Conservation (phyloP, 2,329 filamentous ascomycete species). For the Arthrobotrys sphaeroides region DNA sequence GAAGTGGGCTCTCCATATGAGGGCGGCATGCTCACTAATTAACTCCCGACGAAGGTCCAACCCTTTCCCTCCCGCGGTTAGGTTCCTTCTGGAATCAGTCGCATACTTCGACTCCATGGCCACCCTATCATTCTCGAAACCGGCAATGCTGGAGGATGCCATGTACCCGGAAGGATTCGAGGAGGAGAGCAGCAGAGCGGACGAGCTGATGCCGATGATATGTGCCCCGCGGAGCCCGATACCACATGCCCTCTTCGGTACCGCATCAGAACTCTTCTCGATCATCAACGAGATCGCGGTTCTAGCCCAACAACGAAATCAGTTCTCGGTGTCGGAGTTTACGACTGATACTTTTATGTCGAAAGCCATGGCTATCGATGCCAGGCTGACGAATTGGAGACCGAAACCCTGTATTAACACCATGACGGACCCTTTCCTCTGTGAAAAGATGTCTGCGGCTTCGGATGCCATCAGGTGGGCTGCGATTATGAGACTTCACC, state of each 20-base stretch:
- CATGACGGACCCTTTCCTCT: conserved; percentile 37
- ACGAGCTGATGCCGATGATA: conserved; percentile 48
- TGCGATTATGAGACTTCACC: conserved; percentile 52
- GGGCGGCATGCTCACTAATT: conserved; percentile 52
- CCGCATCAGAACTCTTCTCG: conserved; percentile 49
- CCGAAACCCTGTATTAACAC: conserved; percentile 42
- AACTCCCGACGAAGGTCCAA: conserved; percentile 44
- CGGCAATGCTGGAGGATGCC: conserved; percentile 50
- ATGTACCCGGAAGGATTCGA: conserved; percentile 50
- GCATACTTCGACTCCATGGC: conserved; percentile 55
- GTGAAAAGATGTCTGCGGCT: conserved; percentile 53
- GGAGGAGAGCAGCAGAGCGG: conserved; percentile 1
- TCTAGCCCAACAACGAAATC: conserved; percentile 48
- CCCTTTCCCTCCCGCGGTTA: conserved; percentile 47
- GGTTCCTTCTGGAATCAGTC: conserved; percentile 53
- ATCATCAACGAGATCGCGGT: conserved; percentile 54
- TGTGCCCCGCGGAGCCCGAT: conserved; percentile 40
- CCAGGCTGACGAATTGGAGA: conserved; percentile 47
- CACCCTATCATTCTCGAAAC: conserved; percentile 53
- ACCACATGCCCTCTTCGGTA: conserved; percentile 54
- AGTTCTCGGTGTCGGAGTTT: conserved; percentile 16
- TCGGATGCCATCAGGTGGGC: conserved; percentile 53
- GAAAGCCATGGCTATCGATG: conserved; percentile 49
- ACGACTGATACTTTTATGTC: conserved; percentile 32
- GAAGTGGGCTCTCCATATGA: conserved; percentile 53